Conservation (phyloP, 352 stramenopile species). For the Pythium brachiatum region DNA sequence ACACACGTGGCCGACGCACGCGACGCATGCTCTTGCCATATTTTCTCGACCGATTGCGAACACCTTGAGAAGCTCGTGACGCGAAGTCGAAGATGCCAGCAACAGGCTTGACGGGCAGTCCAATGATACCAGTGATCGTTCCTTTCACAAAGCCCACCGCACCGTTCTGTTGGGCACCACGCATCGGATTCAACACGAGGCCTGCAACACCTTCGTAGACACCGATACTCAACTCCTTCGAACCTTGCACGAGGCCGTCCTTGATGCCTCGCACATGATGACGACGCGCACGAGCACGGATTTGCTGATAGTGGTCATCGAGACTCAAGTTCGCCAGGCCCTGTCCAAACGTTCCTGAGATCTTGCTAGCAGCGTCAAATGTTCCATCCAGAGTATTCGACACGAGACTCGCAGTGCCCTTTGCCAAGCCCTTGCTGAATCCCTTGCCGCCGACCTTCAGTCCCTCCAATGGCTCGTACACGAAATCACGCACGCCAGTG, state of each 20-base stretch:
- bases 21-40: conserved; percentile 77
- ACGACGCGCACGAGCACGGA: conserved; percentile 70
- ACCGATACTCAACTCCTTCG: conserved; percentile 79
- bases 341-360: conserved; percentile 86
- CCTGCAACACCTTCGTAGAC: conserved; percentile 84
- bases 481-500: conserved; percentile 94
- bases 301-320: conserved; percentile 87
- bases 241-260: conserved; percentile 82
- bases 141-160: conserved; percentile 82
- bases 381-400: conserved; percentile 86
- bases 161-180: conserved; percentile 73
- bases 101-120: conserved; percentile 82
- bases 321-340: conserved; percentile 83
- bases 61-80: conserved; percentile 82
- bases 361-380: conserved; percentile 86
- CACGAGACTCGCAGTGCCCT: conserved; percentile 85
- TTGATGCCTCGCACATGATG: conserved; percentile 76
- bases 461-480: conserved; percentile 95
- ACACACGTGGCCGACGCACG: conserved; percentile 78
- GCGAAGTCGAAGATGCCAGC: conserved; percentile 89
- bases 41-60: conserved; percentile 79
- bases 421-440: conserved; percentile 84
- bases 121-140: conserved; percentile 86
- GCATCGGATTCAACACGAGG: conserved; percentile 78
- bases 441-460: conserved; percentile 86